phyloP scores from a whole-genome alignment of 1,284 basidiomycete species.

The Phlebopus sp. region DNA sequence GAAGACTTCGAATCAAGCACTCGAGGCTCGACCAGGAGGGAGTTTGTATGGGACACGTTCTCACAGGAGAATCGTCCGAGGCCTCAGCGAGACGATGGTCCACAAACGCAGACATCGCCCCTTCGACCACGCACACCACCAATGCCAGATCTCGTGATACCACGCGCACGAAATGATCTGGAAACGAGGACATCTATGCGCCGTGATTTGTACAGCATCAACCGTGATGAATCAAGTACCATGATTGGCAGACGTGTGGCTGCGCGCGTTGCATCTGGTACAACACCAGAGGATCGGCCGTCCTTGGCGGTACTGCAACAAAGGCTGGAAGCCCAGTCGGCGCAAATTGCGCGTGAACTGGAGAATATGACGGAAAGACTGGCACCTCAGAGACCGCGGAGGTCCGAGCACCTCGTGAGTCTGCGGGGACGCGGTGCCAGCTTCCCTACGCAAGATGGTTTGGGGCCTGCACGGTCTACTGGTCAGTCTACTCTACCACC shows the following conservation, averaged over 20 bases:
- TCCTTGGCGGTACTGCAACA: slow-evolving; percentile 29
- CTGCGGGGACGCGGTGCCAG: slow-evolving; percentile 9
- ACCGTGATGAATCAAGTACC: slow-evolving; percentile 41
- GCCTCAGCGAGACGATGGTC: slow-evolving; percentile 13
- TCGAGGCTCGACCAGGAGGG: slow-evolving; percentile 16
- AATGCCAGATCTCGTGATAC: slow-evolving; percentile 28
- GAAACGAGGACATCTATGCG: slow-evolving; percentile 17
- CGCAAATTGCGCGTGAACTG: slow-evolving; percentile 35
- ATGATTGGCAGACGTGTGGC: slow-evolving; percentile 50
- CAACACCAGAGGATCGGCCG: slow-evolving; percentile 17
- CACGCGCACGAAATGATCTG: slow-evolving; percentile 14
- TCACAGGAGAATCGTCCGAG: slow-evolving; percentile 17
- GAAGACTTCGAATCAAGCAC: slow-evolving; percentile 29
- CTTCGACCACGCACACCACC: slow-evolving; percentile 28
- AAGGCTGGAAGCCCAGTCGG: slow-evolving; percentile 27
- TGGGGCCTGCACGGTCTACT: background rate
- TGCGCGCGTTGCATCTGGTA: slow-evolving; percentile 40
- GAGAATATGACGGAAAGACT: slow-evolving; percentile 30
- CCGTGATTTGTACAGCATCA: slow-evolving; percentile 15
- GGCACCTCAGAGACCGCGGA: slow-evolving; percentile 19
- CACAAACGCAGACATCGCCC: slow-evolving; percentile 3
- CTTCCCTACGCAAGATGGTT: slow-evolving; percentile 3
- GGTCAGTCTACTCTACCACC: background rate
- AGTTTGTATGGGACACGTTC: slow-evolving; percentile 20
- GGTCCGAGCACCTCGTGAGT: slow-evolving; percentile 19